Evolutionary conservation across 208 protist genomes (phyloP), one percentile per base, ranked within the genome.

Genomic region (Acanthamoeba healyi): DNA sequence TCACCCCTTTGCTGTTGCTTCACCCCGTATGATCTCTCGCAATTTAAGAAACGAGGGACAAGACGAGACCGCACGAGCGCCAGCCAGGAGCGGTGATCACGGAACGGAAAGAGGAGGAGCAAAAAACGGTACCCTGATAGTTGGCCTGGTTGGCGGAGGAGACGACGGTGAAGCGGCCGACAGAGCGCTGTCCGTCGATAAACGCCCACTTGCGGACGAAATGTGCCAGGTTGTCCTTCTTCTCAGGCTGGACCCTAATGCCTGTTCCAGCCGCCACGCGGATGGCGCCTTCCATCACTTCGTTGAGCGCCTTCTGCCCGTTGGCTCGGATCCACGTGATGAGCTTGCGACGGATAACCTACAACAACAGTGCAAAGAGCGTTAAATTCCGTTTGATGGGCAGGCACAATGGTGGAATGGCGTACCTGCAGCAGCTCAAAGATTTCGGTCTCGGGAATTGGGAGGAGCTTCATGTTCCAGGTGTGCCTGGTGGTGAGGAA

Each of bases 401-500:
- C 19, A 10, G 72, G 29, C n/a, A 14, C 42, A 84, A 34, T 29
- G 10, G 36, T 29, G 19, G 40, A 81, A 26, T 26, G 17, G 38
- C 56, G 17, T 22, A 63, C 89, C 84, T 96, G 92, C 49, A 97
- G 51, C 26, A 97, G 56, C 36, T 97, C 96, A 67, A 94, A 97
- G 34, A 97, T 24, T 32, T 97, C 95, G 24, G 74, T 82, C 42
- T 97, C 96, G 22, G 96, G 96, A 2, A 97, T 77, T 19, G 51
- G 26, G 32, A 97, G 74, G 34, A 61, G 70, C 49, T 49, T 84
- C 70, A 58, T 84, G 94, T 79, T 97, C 86, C 86, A 92, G 38
- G 86, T 92, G 87, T 97, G 96, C 26, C 96, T 79, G 46, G 92
- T 96, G 72, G 93, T 96, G 24, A 97, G 65, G 58, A 97, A 97